Conservation (phyloP, 1,139 yeast species). For the Hansenula sp. region DNA sequence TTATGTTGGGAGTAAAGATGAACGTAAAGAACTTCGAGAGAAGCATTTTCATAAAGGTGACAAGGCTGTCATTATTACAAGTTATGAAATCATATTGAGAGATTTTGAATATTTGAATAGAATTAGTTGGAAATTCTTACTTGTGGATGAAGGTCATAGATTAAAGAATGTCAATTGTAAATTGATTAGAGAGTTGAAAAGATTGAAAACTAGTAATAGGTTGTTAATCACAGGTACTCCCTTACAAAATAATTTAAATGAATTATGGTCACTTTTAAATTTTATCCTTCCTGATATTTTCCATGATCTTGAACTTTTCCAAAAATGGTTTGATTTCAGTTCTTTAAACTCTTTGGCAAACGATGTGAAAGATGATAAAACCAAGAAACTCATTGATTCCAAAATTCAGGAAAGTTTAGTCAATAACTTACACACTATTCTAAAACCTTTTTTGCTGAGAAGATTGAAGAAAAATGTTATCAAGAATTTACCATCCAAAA, state of each 20-base stretch:
- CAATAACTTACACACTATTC: constrained; percentile 75
- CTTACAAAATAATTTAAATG: constrained; percentile 81
- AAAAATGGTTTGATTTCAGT: constrained; percentile 88
- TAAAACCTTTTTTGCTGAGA: constrained; percentile 82
- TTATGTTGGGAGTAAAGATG: constrained; percentile 62
- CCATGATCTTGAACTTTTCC: constrained; percentile 82
- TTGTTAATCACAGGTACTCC: constrained; percentile 90
- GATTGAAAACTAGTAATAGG: constrained; percentile 61
- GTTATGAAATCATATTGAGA: constrained; percentile 74
- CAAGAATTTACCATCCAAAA: constrained; percentile 72
- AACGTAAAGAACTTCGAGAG: constrained; percentile 40
- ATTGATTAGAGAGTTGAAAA: constrained; percentile 66
- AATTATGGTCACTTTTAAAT: constrained; percentile 85
- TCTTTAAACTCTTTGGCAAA: constrained; percentile 35
- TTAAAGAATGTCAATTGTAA: constrained; percentile 78
- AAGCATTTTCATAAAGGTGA: constrained; percentile 24
- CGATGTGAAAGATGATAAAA: constrained; percentile 25
- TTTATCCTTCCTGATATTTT: constrained; percentile 90
- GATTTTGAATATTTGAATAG: constrained; percentile 53
- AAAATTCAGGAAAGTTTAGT: constrained; percentile 64
- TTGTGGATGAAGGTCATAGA: constrained; percentile 96
- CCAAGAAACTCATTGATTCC: constrained; percentile 46
- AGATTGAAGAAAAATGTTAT: constrained; percentile 73
- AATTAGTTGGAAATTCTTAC: constrained; percentile 72
- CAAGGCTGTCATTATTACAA: constrained; percentile 57